Evolutionary conservation across 768 basidiomycete genomes (phyloP), one percentile per base, ranked within the genome.

Genomic region (Macrocybe gigantea): DNA sequence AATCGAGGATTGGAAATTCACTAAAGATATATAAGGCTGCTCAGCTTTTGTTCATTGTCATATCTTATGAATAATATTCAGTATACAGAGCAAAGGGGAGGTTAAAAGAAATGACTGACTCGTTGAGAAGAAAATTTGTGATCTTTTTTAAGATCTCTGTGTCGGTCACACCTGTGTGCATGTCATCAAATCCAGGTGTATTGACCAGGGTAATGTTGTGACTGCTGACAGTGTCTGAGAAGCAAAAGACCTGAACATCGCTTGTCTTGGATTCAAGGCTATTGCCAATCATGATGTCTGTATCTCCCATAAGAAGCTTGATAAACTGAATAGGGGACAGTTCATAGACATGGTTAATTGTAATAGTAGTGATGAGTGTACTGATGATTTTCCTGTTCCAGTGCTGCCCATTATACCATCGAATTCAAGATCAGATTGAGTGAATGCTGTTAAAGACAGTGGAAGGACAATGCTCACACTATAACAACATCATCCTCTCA

Each of bases 331-430:
- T 34, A 38, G 29, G 12, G 29, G 22, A 15, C 11, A 38, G 36
- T 38, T 14, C 14, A 38, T 38, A 38, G 14, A 14, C 36, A 38
- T 22, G 22, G 22, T 22, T 22, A 22, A 22, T 22, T 22, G 22
- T 22, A 4, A 22, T 22, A 4, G 22, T 22, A 4, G 36, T 9
- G 13, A 31, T 37, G 29, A 32, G 46, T 58, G 7, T 49, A 65
- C 64, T 8, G 60, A 60, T 42, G 63, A 64, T 47, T 64, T 65
- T 9, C 64, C 64, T 13, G 61, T 56, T 41, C 64, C 63, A 3
- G 61, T 65, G 3, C 58, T 57, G 0, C 64, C 64, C 61, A 65
- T 64, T 3, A 64, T 39, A 10, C 64, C 60, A 32, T 8, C 11
- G 48, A 39, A 15, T 35, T 14, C 29, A 50, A 15, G 34, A 36